These are phyloP conservation scores for Leccinum disarticulatum DNA, from an alignment of 768 basidiomycete species.

Conservation along the genomic window DNA sequence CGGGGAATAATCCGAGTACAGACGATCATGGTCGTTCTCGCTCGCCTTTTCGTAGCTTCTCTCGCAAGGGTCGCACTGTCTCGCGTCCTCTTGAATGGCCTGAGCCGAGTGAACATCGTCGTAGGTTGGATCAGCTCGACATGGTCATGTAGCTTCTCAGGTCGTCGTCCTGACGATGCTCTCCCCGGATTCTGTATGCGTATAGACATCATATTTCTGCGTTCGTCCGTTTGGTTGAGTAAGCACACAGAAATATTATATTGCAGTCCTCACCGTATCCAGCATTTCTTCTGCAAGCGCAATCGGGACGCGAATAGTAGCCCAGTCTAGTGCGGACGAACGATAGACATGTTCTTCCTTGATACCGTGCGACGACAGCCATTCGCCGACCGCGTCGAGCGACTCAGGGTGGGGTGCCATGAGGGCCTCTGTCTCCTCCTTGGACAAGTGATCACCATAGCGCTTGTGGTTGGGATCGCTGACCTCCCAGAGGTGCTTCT, in stretches of 20 bases:
- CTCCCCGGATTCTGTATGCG: conserved; percentile 52
- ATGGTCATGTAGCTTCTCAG: conserved; percentile 54
- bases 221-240: not conserved
- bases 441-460: conserved; percentile 59
- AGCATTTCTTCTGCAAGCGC: conserved; percentile 66
- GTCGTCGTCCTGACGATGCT: conserved; percentile 64
- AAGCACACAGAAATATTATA: not conserved
- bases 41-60: conserved; percentile 33
- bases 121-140: conserved; percentile 73
- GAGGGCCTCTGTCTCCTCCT: conserved; percentile 62
- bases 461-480: conserved; percentile 55
- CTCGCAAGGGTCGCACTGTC: conserved; percentile 40
- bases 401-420: conserved; percentile 58
- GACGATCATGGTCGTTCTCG: conserved; percentile 43
- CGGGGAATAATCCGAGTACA: conserved; percentile 42
- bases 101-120: conserved; percentile 58
- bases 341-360: conserved; percentile 45
- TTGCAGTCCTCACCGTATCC: conserved; percentile 50
- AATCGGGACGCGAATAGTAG: conserved; percentile 58
- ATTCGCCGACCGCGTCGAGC: conserved; percentile 53
- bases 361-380: conserved; percentile 60
- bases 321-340: conserved; percentile 71
- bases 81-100: conserved; percentile 35
- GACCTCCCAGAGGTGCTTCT: conserved; percentile 55
- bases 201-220: conserved; percentile 65